These are phyloP conservation scores for Podospora fimiseda DNA, from an alignment of 495 filamentous ascomycete species.

Conservation along the genomic window DNA sequence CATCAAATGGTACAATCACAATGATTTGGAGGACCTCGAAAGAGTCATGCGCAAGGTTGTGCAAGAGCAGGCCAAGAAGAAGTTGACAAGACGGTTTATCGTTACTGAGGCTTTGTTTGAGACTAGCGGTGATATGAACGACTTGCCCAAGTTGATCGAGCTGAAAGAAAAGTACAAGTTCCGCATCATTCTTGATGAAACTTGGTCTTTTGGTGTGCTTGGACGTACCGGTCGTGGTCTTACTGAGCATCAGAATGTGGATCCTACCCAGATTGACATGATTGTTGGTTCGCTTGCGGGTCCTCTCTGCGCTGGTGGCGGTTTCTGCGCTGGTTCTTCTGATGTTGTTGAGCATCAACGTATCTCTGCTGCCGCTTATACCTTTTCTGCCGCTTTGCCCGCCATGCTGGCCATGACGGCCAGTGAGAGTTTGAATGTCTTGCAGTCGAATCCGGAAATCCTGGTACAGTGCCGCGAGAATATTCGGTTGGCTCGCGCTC, in stretches of 20 bases:
- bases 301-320: constrained; percentile 83
- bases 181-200: constrained; percentile 94
- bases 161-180: constrained; percentile 94
- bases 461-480: constrained; percentile 71
- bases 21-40: constrained; percentile 91
- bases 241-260: constrained; percentile 94
- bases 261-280: constrained; percentile 87
- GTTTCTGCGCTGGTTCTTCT: constrained; percentile 84
- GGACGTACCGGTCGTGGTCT: constrained; percentile 85
- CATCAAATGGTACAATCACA: constrained; percentile 91
- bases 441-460: constrained; percentile 77
- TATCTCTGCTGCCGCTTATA: constrained; percentile 82
- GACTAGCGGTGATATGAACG: constrained; percentile 74
- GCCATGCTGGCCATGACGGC: constrained; percentile 93
- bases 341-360: constrained; percentile 95
- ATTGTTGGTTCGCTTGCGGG: constrained; percentile 89
- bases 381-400: constrained; percentile 89
- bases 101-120: constrained; percentile 96
- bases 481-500: constrained; percentile 70
- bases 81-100: constrained; percentile 87
- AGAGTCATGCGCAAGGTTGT: constrained; percentile 75
- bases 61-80: constrained; percentile 81
- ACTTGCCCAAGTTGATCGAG: constrained; percentile 83
- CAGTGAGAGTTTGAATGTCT: constrained; percentile 74
- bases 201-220: constrained; percentile 90